These are phyloP conservation scores for Panicum miliaceum DNA, from an alignment of 176 grass and related monocot genomes.

Conservation along the genomic window DNA sequence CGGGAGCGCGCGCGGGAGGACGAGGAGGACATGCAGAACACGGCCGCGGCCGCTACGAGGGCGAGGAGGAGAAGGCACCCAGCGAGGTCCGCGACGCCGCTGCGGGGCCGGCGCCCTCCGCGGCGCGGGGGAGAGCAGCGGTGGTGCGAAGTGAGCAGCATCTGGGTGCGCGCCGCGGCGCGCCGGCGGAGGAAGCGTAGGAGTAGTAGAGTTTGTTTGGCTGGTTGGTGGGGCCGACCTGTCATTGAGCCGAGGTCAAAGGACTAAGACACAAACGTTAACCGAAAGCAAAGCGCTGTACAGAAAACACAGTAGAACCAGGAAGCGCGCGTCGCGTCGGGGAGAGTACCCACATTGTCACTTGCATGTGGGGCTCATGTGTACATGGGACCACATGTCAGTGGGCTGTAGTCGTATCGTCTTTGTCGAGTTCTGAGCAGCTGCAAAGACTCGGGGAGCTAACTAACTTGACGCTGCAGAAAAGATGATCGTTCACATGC, in stretches of 20 bases:
- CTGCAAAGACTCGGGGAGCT: neutral
- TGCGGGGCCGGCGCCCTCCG: neutral
- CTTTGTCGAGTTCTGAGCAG: neutral
- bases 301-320: neutral
- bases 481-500: neutral
- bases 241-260: neutral
- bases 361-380: neutral
- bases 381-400: neutral
- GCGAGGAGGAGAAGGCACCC: conserved; percentile 31
- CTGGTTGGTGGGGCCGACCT: neutral
- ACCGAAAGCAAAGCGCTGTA: conserved; percentile 20
- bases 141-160: conserved; percentile 26
- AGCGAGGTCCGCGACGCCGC: neutral
- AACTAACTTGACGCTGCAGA: conserved; percentile 18
- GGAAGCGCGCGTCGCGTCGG: neutral
- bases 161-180: conserved; percentile 2
- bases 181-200: neutral
- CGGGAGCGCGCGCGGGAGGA: neutral
- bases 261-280: neutral
- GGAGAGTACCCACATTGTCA: neutral
- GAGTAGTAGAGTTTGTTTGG: neutral
- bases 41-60: conserved; percentile 28
- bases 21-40: conserved; percentile 22
- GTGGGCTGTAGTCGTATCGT: neutral
- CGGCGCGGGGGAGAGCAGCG: neutral